Base-by-base conservation (phyloP, 805 yeast genomes). In the Lachancea waltii region DNA sequence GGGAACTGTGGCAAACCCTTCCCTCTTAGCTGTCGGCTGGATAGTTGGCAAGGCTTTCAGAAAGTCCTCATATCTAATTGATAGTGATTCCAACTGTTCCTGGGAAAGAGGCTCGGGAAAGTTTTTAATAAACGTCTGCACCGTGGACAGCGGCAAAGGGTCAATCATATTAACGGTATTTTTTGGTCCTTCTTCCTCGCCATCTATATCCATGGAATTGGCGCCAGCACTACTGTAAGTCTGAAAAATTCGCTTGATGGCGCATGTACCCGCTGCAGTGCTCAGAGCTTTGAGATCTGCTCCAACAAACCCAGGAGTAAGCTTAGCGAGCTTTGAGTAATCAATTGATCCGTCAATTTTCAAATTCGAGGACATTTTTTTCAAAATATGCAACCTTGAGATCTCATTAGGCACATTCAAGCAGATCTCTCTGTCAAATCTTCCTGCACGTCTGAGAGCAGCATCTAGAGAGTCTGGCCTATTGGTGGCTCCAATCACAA, bases 1-100 rank as follows among this genome's bases (percentile, higher is more conserved):
- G 0, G 98, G 98, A 9, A 92, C 94, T 0, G 97, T 92, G 0
- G 98, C 97, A 63, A 92, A 92, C 0, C 98, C 98, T 68, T 92
- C 98, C 59, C 98, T 80, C 56, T 89, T 90, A 1, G 97, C 95
- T 0, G 97, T 85, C 8, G 98, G 98, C 64, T 92, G 98, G 31
- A 92, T 82, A 0, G 89, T 78, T 2, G 97, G 97, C 27, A 92
- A 63, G 1, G 97, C 97, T 8, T 74, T 69, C 24, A 83, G 46
- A 56, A 92, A 92, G 58, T 92, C 98, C 10, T 73, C 80, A 45
- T 77, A 79, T 2, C 75, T 78, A 38, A 92, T 89, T 4, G 82
- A 72, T 30, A 92, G 64, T 10, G 89, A 84, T 13, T 68, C 79
- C 21, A 92, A 68, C 56, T 90, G 95, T 28, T 79, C 83, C 0